Percentiles rank a stretch among this genome's conserved stretches.
These are phyloP conservation scores for Telopea speciosissima DNA, from an alignment of 177 flowering plant species.

Conservation along the genomic window DNA sequence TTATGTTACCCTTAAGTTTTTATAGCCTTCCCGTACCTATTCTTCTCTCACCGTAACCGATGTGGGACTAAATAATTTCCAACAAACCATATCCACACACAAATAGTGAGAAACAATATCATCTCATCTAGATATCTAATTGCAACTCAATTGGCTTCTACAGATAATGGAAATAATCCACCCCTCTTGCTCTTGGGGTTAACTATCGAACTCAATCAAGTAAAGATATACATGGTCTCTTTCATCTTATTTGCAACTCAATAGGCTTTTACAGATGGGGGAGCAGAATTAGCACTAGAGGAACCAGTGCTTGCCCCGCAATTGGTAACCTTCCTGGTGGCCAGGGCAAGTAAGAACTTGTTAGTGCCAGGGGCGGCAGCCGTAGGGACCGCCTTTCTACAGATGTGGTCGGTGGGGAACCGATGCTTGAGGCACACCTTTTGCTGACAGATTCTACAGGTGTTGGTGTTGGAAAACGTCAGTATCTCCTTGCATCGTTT, in stretches of 20 bases:
- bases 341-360: slow-evolving; percentile 61
- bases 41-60: background rate
- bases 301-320: slow-evolving; percentile 27
- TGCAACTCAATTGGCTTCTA: too few relatives aligned
- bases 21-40: background rate
- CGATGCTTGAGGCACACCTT: slow-evolving; percentile 78
- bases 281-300: background rate
- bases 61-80: slow-evolving; percentile 3
- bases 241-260: slow-evolving; percentile 11
- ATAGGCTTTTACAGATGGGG: slow-evolving; percentile 39
- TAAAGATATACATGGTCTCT: too few relatives aligned
- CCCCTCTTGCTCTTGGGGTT: too few relatives aligned
- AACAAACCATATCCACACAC: background rate
- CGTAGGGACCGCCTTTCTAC: slow-evolving; percentile 16
- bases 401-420: slow-evolving; percentile 72
- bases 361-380: background rate
- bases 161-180: too few relatives aligned
- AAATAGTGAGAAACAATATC: background rate
- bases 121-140: background rate
- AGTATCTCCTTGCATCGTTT: slow-evolving; percentile 58
- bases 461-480: slow-evolving; percentile 61
- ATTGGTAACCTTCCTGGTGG: slow-evolving; percentile 37
- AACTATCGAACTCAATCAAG: too few relatives aligned
- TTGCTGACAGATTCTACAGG: slow-evolving; percentile 54
- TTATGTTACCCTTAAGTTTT: background rate